These are phyloP conservation scores for Cadophora sp. DNA, from an alignment of 2,329 filamentous ascomycete species.

Conservation along the genomic window DNA sequence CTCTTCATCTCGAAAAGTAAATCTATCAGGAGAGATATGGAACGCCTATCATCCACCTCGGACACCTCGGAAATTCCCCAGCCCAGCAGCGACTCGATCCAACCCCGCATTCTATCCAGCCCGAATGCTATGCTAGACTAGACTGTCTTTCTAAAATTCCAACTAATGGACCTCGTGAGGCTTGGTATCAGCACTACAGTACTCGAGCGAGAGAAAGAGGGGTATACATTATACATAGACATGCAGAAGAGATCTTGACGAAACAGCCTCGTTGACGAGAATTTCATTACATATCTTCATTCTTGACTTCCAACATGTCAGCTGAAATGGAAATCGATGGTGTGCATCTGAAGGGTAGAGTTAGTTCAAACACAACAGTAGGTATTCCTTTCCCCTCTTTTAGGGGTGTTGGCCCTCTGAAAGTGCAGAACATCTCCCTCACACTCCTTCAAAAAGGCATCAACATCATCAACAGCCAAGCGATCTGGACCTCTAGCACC, in stretches of 20 bases:
- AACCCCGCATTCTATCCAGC: constrained; percentile 8
- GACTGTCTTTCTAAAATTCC: neutral
- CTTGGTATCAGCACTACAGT: neutral
- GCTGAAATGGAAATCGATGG: constrained; percentile 1
- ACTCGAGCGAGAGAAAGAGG: neutral
- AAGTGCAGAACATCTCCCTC: neutral
- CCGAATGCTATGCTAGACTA: neutral
- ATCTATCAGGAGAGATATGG: too few relatives aligned
- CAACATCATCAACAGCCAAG: neutral
- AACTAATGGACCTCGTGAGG: neutral
- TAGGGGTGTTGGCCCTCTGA: too few relatives aligned
- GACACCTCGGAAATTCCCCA: neutral
- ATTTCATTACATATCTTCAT: neutral
- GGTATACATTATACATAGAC: neutral
- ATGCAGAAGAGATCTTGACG: neutral
- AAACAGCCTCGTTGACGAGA: neutral
- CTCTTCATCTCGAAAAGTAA: too few relatives aligned
- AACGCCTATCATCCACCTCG: neutral
- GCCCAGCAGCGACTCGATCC: neutral
- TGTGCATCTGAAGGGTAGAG: neutral
- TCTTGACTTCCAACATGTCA: neutral
- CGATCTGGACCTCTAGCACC: constrained; percentile 28
- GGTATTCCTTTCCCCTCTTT: neutral
- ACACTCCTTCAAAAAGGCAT: neutral
- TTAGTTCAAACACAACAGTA: neutral